Evolutionary conservation across 805 yeast genomes (phyloP), one percentile per base, ranked within the genome.

Genomic region (Zygoascus flipseniorum): DNA sequence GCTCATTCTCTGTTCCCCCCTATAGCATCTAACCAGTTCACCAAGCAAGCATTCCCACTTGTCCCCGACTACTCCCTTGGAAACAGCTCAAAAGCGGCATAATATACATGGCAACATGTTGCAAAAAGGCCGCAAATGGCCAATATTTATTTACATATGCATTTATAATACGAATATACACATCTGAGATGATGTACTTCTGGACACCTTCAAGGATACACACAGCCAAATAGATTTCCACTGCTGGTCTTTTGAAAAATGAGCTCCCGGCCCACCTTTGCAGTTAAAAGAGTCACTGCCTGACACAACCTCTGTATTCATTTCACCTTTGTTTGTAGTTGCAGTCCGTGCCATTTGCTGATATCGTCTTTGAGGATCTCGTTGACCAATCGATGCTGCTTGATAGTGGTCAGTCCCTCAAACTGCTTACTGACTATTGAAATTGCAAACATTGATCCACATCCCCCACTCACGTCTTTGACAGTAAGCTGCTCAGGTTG

Each of bases 391-490:
- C 96, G 77, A 64, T 93, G 99, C 68, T 93, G 99, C 65, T 89
- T 90, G 59, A 93, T 76, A 82, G 88, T 88, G 1, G 87, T 73
- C 45, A 87, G 65, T 0, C 96, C 96, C 60, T 85, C 81, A 70
- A 93, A 93, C 62, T 80, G 72, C 1, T 74, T 75, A 52, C 93
- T 82, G 47, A 82, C 85, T 16, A 93, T 79, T 54, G 76, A 72
- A 50, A 93, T 92, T 48, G 96, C 89, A 71, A 89, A 93, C 99
- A 93, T 93, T 6, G 97, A 89, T 0, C 99, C 99, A 70, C 99
- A 93, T 0, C 99, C 99, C 18, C 92, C 98, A 28, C 93, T 83
- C 8, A 92, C 82, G 65, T 92, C 98, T 58, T 76, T 74, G 6
- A 92, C 97, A 28, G 76, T 74, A 47, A 90, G 71, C 37, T 69